Evolutionary conservation across 805 yeast genomes (phyloP).

Genomic region (Ogataea allantospora): DNA sequence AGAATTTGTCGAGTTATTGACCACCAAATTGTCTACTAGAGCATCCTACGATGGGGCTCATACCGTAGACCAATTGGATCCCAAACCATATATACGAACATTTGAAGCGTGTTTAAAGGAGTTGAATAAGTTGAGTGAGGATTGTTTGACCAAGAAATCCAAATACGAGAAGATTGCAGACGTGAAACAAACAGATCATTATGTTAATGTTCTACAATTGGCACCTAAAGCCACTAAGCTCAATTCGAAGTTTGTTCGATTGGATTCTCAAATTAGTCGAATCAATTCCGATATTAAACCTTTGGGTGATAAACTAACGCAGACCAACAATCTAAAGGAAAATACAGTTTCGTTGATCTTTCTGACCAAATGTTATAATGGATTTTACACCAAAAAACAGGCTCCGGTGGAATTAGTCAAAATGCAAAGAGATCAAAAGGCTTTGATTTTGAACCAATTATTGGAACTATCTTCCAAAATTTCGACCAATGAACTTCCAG

Average conservation of each 20-base stretch:
- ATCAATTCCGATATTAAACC: slow-evolving; percentile 65
- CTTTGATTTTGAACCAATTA: slow-evolving; percentile 64
- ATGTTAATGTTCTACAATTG: slow-evolving; percentile 59
- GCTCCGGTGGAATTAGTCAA: slow-evolving; percentile 57
- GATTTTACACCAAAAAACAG: slow-evolving; percentile 60
- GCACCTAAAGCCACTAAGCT: slow-evolving; percentile 41
- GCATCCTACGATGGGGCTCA: slow-evolving; percentile 45
- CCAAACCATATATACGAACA: slow-evolving; percentile 91
- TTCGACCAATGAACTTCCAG: slow-evolving; percentile 50
- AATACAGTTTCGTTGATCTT: slow-evolving; percentile 70
- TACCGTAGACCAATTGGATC: slow-evolving; percentile 64
- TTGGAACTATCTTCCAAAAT: slow-evolving; percentile 64
- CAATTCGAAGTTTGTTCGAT: slow-evolving; percentile 44
- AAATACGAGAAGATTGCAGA: slow-evolving; percentile 57
- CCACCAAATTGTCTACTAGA: slow-evolving; percentile 50
- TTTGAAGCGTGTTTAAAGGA: slow-evolving; percentile 83
- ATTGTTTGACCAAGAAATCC: slow-evolving; percentile 50
- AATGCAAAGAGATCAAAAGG: slow-evolving; percentile 48
- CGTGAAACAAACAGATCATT: slow-evolving; percentile 62
- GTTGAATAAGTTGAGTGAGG: slow-evolving; percentile 57
- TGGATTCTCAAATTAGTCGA: slow-evolving; percentile 53
- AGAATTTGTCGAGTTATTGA: slow-evolving; percentile 77
- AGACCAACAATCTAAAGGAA: slow-evolving; percentile 69
- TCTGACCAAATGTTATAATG: slow-evolving; percentile 71
- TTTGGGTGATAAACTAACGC: slow-evolving; percentile 63